These are phyloP conservation scores for Annona cherimola DNA, from an alignment of 164 flowering plant species.

Conservation along the genomic window DNA sequence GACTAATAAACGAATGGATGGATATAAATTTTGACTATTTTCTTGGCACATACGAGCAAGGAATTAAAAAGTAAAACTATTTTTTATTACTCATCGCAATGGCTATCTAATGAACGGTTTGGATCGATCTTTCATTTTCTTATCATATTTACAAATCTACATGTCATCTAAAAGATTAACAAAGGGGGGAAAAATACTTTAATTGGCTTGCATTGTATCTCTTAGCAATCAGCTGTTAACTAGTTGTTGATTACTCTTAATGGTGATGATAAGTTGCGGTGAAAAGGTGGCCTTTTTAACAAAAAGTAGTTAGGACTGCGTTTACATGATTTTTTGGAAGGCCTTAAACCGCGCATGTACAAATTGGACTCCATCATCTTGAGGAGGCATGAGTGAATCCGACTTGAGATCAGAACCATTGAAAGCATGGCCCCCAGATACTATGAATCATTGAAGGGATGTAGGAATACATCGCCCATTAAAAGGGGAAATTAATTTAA, in stretches of 20 bases:
- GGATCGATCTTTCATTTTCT: not conserved
- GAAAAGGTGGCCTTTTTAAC: not conserved
- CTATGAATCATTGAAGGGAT: not conserved
- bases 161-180: not conserved
- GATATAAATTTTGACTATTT: not conserved
- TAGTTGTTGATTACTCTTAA: conserved; percentile 23
- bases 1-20: not conserved
- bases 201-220: not conserved
- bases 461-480: not conserved
- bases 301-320: not conserved
- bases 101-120: not conserved
- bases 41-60: no score
- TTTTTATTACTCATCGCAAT: no score
- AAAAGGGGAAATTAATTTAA: not conserved
- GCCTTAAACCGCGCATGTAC: not conserved
- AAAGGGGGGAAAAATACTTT: no score
- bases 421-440: not conserved
- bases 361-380: not conserved
- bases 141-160: not conserved
- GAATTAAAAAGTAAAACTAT: no score
- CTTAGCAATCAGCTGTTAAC: conserved; percentile 15
- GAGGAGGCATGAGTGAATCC: not conserved
- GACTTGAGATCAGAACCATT: not conserved
- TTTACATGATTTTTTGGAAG: not conserved
- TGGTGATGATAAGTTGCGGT: conserved; percentile 6